Base-by-base conservation (phyloP, 768 basidiomycete species). In the Lactarius evosmus region DNA sequence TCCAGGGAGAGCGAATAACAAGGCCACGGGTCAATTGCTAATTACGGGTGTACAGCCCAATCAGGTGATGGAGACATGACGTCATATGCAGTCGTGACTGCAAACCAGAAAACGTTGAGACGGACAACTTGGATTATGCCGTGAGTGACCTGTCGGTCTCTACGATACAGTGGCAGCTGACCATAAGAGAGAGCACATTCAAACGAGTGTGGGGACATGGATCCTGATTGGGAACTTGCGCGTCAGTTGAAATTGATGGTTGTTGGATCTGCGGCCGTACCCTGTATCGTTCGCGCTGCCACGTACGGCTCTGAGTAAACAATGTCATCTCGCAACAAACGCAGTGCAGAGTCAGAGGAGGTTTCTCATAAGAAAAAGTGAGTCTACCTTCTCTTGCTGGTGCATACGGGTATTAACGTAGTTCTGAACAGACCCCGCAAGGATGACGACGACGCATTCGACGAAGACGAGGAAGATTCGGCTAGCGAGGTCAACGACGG, bases 401-500 rank as follows among this genome's bases (percentile, higher is more conserved):
- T 63, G 30, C 30, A 19, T 51, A 60, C 72, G 72, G 61, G 67
- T 16, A 70, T 29, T 73, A 72, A 66, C 68, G 55, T 30, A 2
- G 50, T 7, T 36, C 27, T 41, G 36, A 53, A 7, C 22, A 63
- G 57, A 11, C 41, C 16, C 7, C 62, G 71, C 44, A 70, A 72
- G 49, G 72, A 71, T 46, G 70, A 70, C 0, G 70, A 72, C 49
- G 72, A 73, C 2, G 72, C 71, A 29, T 71, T 66, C 34, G 69
- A 71, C 4, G 71, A 27, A 16, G 72, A 70, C 12, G 71, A 30
- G 8, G 70, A 67, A 5, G 66, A 61, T 19, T 67, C 61, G 1
- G 71, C 72, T n/a, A 70, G 63, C 16, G 72, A 62, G 11, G 67
- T 72, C 16, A 70, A 73, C 36, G 61, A 71, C 25, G 75, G 73